Conservation (phyloP, 768 basidiomycete species). For the Mycena chlorophos region DNA sequence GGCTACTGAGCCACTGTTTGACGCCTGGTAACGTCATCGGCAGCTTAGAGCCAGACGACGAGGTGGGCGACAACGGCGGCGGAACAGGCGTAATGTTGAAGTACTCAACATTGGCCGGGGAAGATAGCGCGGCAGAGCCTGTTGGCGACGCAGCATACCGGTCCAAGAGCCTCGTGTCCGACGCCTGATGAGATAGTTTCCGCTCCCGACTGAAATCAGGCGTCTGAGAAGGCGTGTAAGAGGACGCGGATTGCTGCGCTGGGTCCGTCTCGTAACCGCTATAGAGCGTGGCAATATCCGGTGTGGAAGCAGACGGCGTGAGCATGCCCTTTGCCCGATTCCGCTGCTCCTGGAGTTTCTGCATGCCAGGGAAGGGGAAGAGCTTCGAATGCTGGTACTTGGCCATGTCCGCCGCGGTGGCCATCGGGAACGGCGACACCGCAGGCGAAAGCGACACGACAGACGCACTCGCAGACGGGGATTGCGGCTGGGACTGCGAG, state of each 20-base stretch:
- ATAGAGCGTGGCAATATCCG: slow-evolving; percentile 44
- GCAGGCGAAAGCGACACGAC: slow-evolving; percentile 63
- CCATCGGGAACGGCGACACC: slow-evolving; percentile 77
- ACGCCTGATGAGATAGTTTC: slow-evolving; percentile 65
- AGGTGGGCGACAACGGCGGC: slow-evolving; percentile 38
- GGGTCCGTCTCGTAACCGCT: slow-evolving; percentile 52
- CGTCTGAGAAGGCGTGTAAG: slow-evolving; percentile 51
- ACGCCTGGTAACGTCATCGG: slow-evolving; percentile 79
- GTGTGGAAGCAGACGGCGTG: slow-evolving; percentile 44
- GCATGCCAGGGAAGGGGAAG: slow-evolving; percentile 88
- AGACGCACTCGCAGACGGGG: slow-evolving; percentile 69
- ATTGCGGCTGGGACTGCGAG: slow-evolving; percentile 47
- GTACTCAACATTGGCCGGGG: slow-evolving; percentile 52
- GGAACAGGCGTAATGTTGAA: slow-evolving; percentile 42
- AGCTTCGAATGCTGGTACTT: slow-evolving; percentile 81
- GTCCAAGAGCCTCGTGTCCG: slow-evolving; percentile 63
- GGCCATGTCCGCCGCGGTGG: slow-evolving; percentile 65
- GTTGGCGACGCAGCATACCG: slow-evolving; percentile 51
- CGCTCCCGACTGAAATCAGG: slow-evolving; percentile 58
- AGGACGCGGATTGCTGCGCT: slow-evolving; percentile 41
- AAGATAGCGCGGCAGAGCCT: slow-evolving; percentile 43
- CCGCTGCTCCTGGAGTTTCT: slow-evolving; percentile 73
- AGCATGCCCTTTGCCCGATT: slow-evolving; percentile 55
- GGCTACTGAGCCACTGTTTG: slow-evolving; percentile 74
- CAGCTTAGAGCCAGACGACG: slow-evolving; percentile 47